phyloP scores from a whole-genome alignment of 441 rosid species.

The Arabidopsis lyrata region DNA sequence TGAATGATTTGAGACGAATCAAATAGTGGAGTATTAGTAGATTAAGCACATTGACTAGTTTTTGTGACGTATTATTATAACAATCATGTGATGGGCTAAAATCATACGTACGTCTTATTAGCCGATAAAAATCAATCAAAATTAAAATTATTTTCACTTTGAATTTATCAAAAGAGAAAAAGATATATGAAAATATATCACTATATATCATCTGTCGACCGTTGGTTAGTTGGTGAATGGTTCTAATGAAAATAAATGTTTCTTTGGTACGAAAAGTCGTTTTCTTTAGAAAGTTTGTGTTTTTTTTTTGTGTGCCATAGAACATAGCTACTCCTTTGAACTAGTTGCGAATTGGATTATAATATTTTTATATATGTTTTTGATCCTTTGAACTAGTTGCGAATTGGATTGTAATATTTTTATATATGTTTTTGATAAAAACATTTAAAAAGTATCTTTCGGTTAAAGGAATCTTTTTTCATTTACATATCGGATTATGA shows the following conservation, averaged over 20 bases:
- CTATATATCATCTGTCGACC: not conserved
- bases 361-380: too few species aligned
- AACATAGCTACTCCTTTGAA: constrained; percentile 10
- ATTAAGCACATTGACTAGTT: constrained; percentile 36
- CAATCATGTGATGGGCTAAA: constrained; percentile 14
- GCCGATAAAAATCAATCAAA: constrained; percentile 7
- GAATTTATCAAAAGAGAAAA: not conserved
- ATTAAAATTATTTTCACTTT: not conserved
- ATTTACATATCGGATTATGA: not conserved
- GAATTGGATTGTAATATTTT: not conserved
- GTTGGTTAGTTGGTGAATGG: constrained; percentile 3
- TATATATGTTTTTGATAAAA: not conserved
- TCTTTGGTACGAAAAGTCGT: constrained; percentile 23
- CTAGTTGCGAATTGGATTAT: not conserved
- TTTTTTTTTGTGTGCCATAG: constrained; percentile 6
- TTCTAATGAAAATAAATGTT: constrained; percentile 20
- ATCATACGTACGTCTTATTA: constrained; percentile 10
- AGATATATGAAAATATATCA: not conserved
- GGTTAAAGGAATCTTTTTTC: not conserved
- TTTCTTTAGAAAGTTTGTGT: constrained; percentile 34
- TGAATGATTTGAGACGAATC: constrained; percentile 31
- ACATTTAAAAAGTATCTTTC: not conserved
- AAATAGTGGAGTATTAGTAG: constrained; percentile 42
- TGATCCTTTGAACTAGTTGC: constrained; percentile 15
- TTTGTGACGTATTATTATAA: constrained; percentile 10